Base-by-base conservation (phyloP, 805 yeast genomes). In the Lachancea quebecensis region DNA sequence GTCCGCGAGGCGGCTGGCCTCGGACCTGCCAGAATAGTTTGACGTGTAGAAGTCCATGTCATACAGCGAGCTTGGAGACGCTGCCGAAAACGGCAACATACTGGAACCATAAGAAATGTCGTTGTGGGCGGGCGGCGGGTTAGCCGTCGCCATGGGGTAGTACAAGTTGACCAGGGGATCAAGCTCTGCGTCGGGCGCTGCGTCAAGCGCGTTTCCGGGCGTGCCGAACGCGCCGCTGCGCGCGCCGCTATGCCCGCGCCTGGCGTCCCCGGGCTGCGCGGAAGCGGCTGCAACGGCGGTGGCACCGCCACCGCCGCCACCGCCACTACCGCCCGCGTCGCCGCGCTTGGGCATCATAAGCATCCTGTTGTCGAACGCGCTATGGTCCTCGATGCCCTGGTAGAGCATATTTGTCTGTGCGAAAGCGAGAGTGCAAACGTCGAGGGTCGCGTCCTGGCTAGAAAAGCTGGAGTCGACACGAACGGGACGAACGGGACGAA, bases 101-200 rank as follows among this genome's bases (percentile, higher is more conserved):
- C 36, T 25, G 8, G 46, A 33, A 18, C 21, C 25, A 11, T 33
- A 27, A 3, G 31, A 32, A 4, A n/a, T 25, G n/a, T 33, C 43
- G 25, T 27, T 18, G 14, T 33, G 38, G 15, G 17, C n/a, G 4
- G 38, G 38, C 2, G 10, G 36, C 14, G 41, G 31, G 28, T 9
- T 31, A 15, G 47, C 43, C n/a, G 47, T 44, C 11, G 47, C 47
- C 47, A 44, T 44, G 15, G 47, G 47, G 16, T 44, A 44, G 36
- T 44, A 29, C 16, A 44, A 21, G 27, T 35, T 39, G 21, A 44
- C 10, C 29, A 35, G 25, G n/a, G 47, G 39, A 14, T 44, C 43
- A 21, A 39, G 17, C n/a, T 30, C 38, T n/a, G 30, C 21, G 18
- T 10, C 32, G 4, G 30, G 36, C 16, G 33, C 37, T 14, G 31